phyloP scores from a whole-genome alignment of 129 eudicot species.

The Flaveria bidentis region DNA sequence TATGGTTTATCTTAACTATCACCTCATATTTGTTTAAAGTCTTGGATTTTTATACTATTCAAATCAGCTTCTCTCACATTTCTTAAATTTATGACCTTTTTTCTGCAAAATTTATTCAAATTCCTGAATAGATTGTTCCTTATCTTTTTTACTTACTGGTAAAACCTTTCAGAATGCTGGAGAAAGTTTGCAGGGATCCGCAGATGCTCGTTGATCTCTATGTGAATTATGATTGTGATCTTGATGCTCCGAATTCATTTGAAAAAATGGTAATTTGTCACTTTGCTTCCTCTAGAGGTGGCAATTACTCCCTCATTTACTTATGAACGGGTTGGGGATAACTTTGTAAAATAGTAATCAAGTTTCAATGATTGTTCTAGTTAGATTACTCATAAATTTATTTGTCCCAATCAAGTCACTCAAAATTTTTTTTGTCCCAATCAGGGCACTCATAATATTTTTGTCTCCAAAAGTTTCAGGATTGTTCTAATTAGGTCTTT shows the following conservation, averaged over 20 bases:
- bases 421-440: no score
- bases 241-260: conserved; percentile 91
- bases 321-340: background rate
- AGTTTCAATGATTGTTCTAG: no score
- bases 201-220: conserved; percentile 95
- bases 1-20: conserved; percentile 31
- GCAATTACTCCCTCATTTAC: background rate
- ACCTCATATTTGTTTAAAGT: conserved; percentile 11
- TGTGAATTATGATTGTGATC: conserved; percentile 98
- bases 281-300: background rate
- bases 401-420: no score
- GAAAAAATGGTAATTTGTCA: conserved; percentile 67
- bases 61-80: conserved; percentile 1
- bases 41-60: conserved; percentile 14
- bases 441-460: no score
- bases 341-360: no score
- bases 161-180: conserved; percentile 67
- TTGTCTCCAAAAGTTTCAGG: no score
- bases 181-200: conserved; percentile 88
- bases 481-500: no score
- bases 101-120: conserved; percentile 9
- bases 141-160: conserved; percentile 6
- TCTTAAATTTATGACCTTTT: background rate
- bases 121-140: conserved; percentile 12
- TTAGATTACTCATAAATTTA: no score